phyloP scores from a whole-genome alignment of 2,329 filamentous ascomycete species.

The Epichloe bromicola region DNA sequence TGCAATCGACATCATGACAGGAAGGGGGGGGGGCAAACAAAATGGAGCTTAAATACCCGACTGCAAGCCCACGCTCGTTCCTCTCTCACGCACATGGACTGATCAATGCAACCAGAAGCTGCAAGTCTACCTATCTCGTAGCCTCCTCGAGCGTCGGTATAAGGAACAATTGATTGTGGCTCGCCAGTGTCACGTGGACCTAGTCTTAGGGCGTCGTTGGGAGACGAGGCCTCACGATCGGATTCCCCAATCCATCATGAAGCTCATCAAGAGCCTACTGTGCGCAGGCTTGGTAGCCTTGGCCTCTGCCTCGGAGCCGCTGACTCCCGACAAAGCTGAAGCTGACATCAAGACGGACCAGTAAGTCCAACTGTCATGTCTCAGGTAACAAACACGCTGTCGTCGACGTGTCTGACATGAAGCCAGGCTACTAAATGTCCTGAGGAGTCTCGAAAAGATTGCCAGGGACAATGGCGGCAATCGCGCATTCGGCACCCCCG shows the following conservation, averaged over 20 bases:
- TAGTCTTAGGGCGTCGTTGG: neutral
- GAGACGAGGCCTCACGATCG: no score
- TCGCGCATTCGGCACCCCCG: slow-evolving; percentile 45
- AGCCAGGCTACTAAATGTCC: slow-evolving; percentile 34
- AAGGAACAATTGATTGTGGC: no score
- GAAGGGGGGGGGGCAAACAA: neutral
- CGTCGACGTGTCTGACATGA: neutral
- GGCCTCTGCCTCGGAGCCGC: slow-evolving; percentile 16
- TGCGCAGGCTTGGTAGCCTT: slow-evolving; percentile 7
- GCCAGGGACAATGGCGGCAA: slow-evolving; percentile 43
- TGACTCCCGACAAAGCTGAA: slow-evolving; percentile 27
- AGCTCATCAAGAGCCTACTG: slow-evolving; percentile 6
- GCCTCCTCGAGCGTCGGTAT: no score
- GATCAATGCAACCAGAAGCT: no score
- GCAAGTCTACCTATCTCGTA: no score
- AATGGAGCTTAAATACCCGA: neutral
- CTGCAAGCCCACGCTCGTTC: neutral
- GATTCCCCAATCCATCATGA: slow-evolving; percentile 8
- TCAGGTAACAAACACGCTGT: neutral
- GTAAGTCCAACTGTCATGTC: slow-evolving; percentile 15
- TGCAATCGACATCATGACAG: neutral
- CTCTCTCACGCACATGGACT: no score
- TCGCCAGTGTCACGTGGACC: neutral
- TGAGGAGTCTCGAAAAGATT: slow-evolving; percentile 42
- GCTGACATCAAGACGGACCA: slow-evolving; percentile 25